These are phyloP conservation scores for Epichloe scottii DNA, from an alignment of 2,329 filamentous ascomycete species.

Conservation along the genomic window DNA sequence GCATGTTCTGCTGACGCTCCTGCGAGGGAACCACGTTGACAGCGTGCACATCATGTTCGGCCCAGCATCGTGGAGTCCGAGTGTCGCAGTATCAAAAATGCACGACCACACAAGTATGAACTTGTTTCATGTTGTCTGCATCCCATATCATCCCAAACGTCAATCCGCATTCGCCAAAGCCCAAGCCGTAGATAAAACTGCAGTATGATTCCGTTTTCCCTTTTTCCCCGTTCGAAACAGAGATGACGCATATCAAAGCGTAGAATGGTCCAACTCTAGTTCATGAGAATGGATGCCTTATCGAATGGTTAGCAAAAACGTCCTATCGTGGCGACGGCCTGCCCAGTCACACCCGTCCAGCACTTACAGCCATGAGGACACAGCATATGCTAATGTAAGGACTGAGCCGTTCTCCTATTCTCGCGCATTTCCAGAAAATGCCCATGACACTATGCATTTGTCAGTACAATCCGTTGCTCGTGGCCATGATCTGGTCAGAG, in stretches of 20 bases:
- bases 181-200: not conserved
- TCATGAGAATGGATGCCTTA: constrained; percentile 25
- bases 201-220: too few species aligned
- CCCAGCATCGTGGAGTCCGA: not conserved
- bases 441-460: constrained; percentile 49
- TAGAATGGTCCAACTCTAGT: constrained; percentile 14
- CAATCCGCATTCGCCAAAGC: not conserved
- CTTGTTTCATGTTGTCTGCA: too few species aligned
- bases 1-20: not conserved
- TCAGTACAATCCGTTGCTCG: not conserved
- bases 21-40: not conserved
- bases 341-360: too few species aligned
- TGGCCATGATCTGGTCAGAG: not conserved
- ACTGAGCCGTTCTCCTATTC: constrained; percentile 84
- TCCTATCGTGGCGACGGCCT: not conserved
- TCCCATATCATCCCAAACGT: not conserved
- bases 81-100: not conserved
- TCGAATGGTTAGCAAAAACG: not conserved
- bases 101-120: not conserved
- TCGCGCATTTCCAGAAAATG: constrained; percentile 91
- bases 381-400: constrained; percentile 94
- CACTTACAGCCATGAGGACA: constrained; percentile 75
- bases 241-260: not conserved
- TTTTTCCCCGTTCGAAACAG: not conserved
- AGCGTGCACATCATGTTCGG: not conserved